Conservation (phyloP, 2,329 filamentous ascomycete species). For the Fusarium hostae region DNA sequence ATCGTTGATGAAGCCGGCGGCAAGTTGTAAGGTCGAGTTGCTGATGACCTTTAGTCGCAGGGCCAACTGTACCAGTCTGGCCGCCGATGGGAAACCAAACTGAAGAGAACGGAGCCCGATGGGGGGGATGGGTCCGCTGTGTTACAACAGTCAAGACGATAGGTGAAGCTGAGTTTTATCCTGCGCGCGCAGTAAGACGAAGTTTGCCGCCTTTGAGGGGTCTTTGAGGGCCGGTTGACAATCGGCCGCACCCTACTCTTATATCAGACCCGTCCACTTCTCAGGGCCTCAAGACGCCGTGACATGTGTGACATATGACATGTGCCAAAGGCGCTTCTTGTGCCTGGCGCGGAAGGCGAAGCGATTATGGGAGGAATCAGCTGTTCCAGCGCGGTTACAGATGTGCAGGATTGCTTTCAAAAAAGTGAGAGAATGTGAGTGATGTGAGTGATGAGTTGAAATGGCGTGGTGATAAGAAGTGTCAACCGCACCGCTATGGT, state of each 20-base stretch:
- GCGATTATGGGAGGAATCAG: slow-evolving; percentile 2
- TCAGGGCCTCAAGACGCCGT: background rate
- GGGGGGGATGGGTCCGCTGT: slow-evolving; percentile 5
- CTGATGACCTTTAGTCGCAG: background rate
- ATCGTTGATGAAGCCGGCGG: slow-evolving; percentile 2
- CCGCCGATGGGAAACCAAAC: background rate
- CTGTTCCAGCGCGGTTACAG: slow-evolving; percentile 24
- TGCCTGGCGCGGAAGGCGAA: slow-evolving; percentile 14
- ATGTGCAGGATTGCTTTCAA: background rate
- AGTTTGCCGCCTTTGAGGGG: background rate
- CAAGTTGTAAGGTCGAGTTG: background rate
- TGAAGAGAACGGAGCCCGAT: background rate
- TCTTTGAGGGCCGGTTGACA: slow-evolving; percentile 21
- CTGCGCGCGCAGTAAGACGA: slow-evolving; percentile 4
- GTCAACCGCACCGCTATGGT: background rate
- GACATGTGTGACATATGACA: slow-evolving; percentile 24
- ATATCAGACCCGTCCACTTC: slow-evolving; percentile 10
- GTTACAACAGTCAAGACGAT: slow-evolving; percentile 31
- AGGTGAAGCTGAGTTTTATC: slow-evolving; percentile 10
- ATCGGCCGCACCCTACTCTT: slow-evolving; percentile 14
- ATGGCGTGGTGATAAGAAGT: slow-evolving; percentile 27
- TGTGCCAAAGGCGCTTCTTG: slow-evolving; percentile 12
- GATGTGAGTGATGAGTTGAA: slow-evolving; percentile 34
- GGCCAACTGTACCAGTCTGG: background rate
- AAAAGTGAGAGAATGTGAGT: background rate